phyloP scores from a whole-genome alignment of 805 yeast genomes.

The Kazachstania kunashirensis region DNA sequence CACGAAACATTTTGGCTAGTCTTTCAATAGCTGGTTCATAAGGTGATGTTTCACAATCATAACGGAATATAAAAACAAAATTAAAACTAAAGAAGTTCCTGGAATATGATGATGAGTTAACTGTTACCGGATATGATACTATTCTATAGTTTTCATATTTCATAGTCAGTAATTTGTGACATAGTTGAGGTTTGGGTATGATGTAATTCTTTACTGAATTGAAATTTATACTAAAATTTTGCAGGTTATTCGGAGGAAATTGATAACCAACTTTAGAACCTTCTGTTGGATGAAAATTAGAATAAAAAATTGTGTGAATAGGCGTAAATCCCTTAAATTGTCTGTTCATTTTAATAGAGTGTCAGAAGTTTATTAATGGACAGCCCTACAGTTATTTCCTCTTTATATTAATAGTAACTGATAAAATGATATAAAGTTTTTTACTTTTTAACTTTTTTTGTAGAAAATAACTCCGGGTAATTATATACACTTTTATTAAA shows the following conservation, averaged over 20 bases:
- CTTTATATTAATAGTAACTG: too few species aligned
- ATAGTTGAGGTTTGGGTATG: constrained; percentile 86
- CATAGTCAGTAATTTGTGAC: constrained; percentile 70
- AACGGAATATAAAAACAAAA: constrained; percentile 83
- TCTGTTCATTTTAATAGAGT: constrained; percentile 12
- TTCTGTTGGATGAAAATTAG: constrained; percentile 90
- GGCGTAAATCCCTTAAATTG: constrained; percentile 66
- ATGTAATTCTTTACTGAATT: constrained; percentile 81
- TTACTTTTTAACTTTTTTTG: too few species aligned
- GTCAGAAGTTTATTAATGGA: too few species aligned
- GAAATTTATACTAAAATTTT: constrained; percentile 49
- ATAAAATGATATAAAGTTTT: too few species aligned
- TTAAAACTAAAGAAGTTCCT: constrained; percentile 91
- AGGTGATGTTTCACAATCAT: constrained; percentile 70
- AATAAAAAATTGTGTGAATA: constrained; percentile 78
- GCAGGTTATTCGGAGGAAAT: constrained; percentile 59
- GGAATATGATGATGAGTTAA: constrained; percentile 64
- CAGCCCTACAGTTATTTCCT: too few species aligned
- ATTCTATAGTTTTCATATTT: constrained; percentile 62
- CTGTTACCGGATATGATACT: constrained; percentile 81
- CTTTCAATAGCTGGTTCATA: constrained; percentile 80
- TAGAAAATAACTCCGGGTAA: too few species aligned
- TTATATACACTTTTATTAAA: too few species aligned
- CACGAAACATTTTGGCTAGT: constrained; percentile 80
- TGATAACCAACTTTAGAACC: constrained; percentile 89